Evolutionary conservation across 2,329 filamentous ascomycete species (phyloP).

Genomic region (Plenodomus biglobosus): DNA sequence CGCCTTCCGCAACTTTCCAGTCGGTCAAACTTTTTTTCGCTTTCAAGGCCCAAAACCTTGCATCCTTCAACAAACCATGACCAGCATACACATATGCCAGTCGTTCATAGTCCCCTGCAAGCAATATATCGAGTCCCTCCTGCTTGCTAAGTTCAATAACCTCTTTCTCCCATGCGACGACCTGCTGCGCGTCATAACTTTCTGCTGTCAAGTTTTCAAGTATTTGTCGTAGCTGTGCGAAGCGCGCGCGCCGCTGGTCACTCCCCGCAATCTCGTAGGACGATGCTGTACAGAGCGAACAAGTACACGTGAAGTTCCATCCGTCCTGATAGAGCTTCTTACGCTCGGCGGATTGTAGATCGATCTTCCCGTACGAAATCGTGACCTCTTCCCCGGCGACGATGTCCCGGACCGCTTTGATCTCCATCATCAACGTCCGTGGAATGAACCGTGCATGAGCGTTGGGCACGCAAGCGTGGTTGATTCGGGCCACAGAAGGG

Average conservation of each 20-base stretch:
- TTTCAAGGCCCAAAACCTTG: conserved; percentile 20
- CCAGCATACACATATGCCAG: conserved; percentile 31
- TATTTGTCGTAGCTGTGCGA: conserved; percentile 14
- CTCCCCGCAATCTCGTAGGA: conserved; percentile 16
- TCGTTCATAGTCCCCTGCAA: conserved; percentile 27
- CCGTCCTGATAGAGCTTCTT: conserved; percentile 21
- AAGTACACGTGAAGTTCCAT: conserved; percentile 29
- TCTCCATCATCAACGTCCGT: conserved; percentile 21
- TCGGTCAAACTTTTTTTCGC: conserved; percentile 20
- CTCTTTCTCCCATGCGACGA: conserved; percentile 28
- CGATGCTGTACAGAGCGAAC: conserved; percentile 22
- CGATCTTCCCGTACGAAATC: conserved; percentile 25
- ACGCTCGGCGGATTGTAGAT: conserved; percentile 20
- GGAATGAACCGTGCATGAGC: conserved; percentile 26
- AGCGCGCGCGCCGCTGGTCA: conserved; percentile 21
- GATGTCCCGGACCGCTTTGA: conserved; percentile 24
- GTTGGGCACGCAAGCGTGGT: conserved; percentile 28
- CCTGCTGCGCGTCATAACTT: conserved; percentile 24
- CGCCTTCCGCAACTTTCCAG: conserved; percentile 24
- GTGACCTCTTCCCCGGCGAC: conserved; percentile 24
- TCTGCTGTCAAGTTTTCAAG: conserved; percentile 20
- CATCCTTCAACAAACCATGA: conserved; percentile 15
- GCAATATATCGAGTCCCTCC: conserved; percentile 23
- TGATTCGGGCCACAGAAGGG: conserved; percentile 25
- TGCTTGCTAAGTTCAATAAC: conserved; percentile 21